Evolutionary conservation across 2,329 filamentous ascomycete genomes (phyloP).

Genomic region (Knoxdaviesia proteae): DNA sequence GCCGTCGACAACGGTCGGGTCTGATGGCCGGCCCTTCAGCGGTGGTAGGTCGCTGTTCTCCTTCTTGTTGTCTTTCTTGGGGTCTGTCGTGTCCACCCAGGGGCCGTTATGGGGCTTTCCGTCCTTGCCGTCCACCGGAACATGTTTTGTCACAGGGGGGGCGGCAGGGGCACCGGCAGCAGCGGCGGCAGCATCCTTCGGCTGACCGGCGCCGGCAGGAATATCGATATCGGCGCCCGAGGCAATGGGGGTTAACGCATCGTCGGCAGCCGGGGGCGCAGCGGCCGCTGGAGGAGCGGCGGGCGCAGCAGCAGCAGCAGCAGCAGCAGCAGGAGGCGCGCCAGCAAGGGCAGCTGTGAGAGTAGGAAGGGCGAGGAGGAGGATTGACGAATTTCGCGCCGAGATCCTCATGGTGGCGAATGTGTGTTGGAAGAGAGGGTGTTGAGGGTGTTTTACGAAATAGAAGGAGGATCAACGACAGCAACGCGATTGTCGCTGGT

Average conservation of each 20-base stretch:
- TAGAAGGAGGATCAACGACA: background rate
- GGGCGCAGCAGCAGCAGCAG: too few species aligned
- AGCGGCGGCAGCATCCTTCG: slow-evolving; percentile 7
- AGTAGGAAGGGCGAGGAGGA: slow-evolving; percentile 39
- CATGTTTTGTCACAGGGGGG: slow-evolving; percentile 37
- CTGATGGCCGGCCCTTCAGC: slow-evolving; percentile 27
- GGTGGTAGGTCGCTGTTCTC: slow-evolving; percentile 18
- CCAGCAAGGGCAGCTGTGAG: slow-evolving; percentile 24
- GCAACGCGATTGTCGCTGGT: background rate
- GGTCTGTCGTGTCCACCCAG: slow-evolving; percentile 36
- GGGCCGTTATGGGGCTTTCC: slow-evolving; percentile 86
- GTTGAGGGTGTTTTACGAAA: too few species aligned
- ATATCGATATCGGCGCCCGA: background rate
- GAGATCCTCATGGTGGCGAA: slow-evolving; percentile 35
- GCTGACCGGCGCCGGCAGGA: slow-evolving; percentile 8
- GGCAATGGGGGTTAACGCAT: slow-evolving; percentile 7
- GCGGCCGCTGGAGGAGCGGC: too few species aligned
- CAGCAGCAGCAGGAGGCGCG: slow-evolving; percentile 1
- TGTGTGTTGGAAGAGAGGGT: background rate
- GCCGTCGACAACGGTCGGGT: slow-evolving; percentile 34
- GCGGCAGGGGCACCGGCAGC: background rate
- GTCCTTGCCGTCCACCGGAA: slow-evolving; percentile 79
- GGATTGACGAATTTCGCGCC: slow-evolving; percentile 28
- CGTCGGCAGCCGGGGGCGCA: slow-evolving; percentile 6
- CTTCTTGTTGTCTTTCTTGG: slow-evolving; percentile 13